Conservation (phyloP, 2,329 filamentous ascomycete species). For the Helotiales sp. region DNA sequence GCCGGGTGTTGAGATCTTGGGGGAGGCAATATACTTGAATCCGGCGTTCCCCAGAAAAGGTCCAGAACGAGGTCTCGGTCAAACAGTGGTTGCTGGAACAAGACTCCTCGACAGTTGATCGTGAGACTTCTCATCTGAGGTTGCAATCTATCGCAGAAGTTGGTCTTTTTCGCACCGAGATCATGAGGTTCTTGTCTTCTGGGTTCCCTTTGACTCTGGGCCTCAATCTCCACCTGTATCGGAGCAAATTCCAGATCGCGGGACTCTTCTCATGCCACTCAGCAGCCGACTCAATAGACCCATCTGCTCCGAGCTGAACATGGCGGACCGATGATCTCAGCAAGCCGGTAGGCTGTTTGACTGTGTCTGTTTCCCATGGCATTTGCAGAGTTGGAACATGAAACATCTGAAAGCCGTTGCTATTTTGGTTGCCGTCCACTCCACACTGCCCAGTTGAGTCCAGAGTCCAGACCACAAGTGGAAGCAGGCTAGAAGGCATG, state of each 20-base stretch:
- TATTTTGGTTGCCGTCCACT: not conserved
- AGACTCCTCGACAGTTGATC: not conserved
- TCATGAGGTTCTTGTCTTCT: not conserved
- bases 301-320: not conserved
- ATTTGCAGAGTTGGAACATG: not conserved
- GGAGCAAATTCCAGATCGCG: not conserved
- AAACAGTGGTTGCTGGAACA: not conserved
- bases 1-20: not conserved
- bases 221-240: not conserved
- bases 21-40: not conserved
- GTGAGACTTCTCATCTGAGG: not conserved
- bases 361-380: no score
- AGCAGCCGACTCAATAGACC: not conserved
- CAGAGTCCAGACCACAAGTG: not conserved
- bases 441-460: not conserved
- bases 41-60: not conserved
- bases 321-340: not conserved
- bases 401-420: not conserved
- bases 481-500: constrained; percentile 1
- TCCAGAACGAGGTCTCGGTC: not conserved
- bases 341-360: no score
- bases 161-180: not conserved
- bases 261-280: not conserved
- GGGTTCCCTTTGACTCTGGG: not conserved
- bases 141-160: not conserved